Evolutionary conservation across 257 asterid genomes (phyloP).

Genomic region (Nicotiana tomentosiformis): DNA sequence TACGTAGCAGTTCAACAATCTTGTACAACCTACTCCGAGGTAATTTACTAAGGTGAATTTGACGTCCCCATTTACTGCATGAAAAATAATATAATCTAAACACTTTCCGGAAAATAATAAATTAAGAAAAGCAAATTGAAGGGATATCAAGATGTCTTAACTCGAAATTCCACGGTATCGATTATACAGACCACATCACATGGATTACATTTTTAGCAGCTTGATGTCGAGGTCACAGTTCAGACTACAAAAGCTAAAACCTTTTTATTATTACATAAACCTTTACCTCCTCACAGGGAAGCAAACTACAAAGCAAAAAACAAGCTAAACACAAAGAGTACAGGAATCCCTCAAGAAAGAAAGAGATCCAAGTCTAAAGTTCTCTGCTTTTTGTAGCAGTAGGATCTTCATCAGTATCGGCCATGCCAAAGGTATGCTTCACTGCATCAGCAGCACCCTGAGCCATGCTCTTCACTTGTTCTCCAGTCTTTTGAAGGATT

Average conservation of each 20-base stretch:
- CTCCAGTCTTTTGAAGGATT: conserved; percentile 34
- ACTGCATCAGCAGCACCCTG: conserved; percentile 77
- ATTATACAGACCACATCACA: neutral
- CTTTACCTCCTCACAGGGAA: neutral
- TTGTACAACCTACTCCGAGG: too few species aligned
- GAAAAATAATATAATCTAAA: too few species aligned
- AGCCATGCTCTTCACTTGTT: conserved; percentile 35
- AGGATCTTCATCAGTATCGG: conserved; percentile 20
- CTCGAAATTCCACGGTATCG: neutral
- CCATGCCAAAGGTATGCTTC: conserved; percentile 46
- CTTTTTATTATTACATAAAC: neutral
- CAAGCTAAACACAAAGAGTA: neutral
- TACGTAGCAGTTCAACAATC: too few species aligned
- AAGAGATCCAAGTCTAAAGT: neutral
- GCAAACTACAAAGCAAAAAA: neutral
- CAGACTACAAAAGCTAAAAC: neutral
- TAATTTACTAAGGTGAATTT: too few species aligned
- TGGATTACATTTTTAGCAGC: neutral
- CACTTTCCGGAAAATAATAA: neutral
- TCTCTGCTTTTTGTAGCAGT: neutral
- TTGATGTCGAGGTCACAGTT: neutral
- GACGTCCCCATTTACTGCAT: too few species aligned
- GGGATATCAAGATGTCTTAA: neutral
- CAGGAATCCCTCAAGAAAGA: neutral
- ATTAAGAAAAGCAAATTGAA: neutral